phyloP scores from a whole-genome alignment of 495 filamentous ascomycete genomes.

The Hypomontagnella monticulosa region DNA sequence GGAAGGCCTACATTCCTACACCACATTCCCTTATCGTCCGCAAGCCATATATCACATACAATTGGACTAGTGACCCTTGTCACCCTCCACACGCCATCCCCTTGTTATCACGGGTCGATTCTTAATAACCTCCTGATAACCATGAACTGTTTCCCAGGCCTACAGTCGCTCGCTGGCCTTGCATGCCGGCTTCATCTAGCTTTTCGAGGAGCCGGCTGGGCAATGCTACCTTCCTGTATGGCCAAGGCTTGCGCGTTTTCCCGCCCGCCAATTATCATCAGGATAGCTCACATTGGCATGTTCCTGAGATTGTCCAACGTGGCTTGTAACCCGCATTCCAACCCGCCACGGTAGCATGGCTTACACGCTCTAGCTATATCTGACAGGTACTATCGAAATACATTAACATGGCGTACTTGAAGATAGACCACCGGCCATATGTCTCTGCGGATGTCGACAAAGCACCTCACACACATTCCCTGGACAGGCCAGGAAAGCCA shows the following conservation, averaged over 20 bases:
- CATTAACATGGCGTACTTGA: constrained; percentile 8
- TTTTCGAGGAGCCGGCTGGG: constrained; percentile 33
- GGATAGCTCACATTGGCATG: constrained; percentile 15
- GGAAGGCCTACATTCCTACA: not conserved
- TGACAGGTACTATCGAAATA: constrained; percentile 4
- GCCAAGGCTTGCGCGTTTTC: constrained; percentile 28
- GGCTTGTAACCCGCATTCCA: constrained; percentile 21
- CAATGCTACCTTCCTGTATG: constrained; percentile 41
- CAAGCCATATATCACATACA: constrained; percentile 9
- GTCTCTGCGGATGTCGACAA: constrained; percentile 8
- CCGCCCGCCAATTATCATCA: constrained; percentile 16
- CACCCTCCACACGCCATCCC: constrained; percentile 19
- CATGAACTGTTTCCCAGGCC: constrained; percentile 4
- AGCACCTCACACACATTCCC: constrained; percentile 8
- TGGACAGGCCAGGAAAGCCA: constrained; percentile 16
- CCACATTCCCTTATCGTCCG: constrained; percentile 21
- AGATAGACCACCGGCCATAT: not conserved
- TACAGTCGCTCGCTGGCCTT: constrained; percentile 17
- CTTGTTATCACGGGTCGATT: constrained; percentile 28
- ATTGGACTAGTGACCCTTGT: constrained; percentile 34
- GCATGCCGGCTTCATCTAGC: constrained; percentile 22
- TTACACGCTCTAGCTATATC: constrained; percentile 27
- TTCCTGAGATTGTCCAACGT: constrained; percentile 20
- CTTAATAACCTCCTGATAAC: constrained; percentile 8
- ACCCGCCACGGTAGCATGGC: constrained; percentile 10